Percentiles rank a stretch among this genome's conserved stretches.
Conservation (phyloP, 768 basidiomycete genomes). For the Kwoniella mangroviensis region DNA sequence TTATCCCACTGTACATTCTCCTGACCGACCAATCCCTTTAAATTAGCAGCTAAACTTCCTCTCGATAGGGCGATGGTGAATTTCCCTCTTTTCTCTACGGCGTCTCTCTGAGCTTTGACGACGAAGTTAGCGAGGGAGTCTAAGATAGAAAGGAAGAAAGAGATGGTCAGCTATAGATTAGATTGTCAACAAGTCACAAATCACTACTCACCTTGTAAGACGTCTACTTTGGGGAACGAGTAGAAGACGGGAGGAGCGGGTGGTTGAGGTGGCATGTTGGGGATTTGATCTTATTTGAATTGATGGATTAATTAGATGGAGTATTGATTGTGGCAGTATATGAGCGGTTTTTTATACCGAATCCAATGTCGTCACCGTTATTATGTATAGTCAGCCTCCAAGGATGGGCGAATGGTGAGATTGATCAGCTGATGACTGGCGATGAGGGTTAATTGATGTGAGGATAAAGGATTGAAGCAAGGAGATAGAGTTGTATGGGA, state of each 20-base stretch:
- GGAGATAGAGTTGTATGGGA: neutral
- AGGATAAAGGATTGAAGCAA: neutral
- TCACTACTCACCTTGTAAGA: slow-evolving; percentile 61
- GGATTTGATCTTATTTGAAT: neutral
- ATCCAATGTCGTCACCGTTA: neutral
- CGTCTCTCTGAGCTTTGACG: slow-evolving; percentile 82
- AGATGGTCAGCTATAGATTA: slow-evolving; percentile 25
- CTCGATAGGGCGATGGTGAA: slow-evolving; percentile 94
- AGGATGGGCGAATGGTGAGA: neutral
- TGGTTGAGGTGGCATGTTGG: slow-evolving; percentile 53
- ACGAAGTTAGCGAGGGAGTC: slow-evolving; percentile 79
- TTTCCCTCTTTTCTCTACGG: slow-evolving; percentile 83
- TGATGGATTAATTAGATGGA: neutral
- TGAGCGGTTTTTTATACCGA: neutral
- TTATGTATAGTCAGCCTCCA: neutral
- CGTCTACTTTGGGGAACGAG: slow-evolving; percentile 67
- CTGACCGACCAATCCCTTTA: slow-evolving; percentile 72
- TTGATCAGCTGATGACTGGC: neutral
- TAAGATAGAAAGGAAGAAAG: slow-evolving; percentile 1
- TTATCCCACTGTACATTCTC: slow-evolving; percentile 84
- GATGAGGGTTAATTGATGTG: neutral
- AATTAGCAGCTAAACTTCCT: slow-evolving; percentile 78
- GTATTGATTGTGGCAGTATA: neutral
- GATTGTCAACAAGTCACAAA: too few relatives aligned
- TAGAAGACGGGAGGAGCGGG: slow-evolving; percentile 71